Evolutionary conservation across 2,329 filamentous ascomycete species (phyloP).

Genomic region (Aspergillus awamori): DNA sequence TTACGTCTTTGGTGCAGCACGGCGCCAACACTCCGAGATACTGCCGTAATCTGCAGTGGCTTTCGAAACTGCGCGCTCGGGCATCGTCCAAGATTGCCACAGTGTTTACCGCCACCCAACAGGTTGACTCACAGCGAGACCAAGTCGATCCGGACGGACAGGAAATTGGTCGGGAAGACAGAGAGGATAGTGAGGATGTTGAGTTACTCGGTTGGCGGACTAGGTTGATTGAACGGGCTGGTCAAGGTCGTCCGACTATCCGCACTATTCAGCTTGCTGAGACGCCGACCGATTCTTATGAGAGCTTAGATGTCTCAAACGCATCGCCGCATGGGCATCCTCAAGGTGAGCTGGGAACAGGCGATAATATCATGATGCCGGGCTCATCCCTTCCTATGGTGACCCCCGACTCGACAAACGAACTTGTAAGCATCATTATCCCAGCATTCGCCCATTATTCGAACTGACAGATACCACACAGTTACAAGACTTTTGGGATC

Average conservation of each 20-base stretch:
- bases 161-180: neutral
- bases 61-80: neutral
- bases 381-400: neutral
- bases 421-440: neutral
- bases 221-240: conserved; percentile 1
- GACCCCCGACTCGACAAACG: conserved; percentile 4
- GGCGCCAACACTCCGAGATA: conserved; percentile 4
- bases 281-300: neutral
- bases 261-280: conserved; percentile 3
- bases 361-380: neutral
- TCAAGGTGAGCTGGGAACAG: too few relatives aligned
- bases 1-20: conserved; percentile 1
- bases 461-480: neutral
- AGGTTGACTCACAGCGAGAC: neutral
- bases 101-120: neutral
- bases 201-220: conserved; percentile 7
- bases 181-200: conserved; percentile 6
- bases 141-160: neutral
- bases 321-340: neutral
- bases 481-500: conserved; percentile 10
- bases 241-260: neutral
- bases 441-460: neutral
- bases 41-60: conserved; percentile 5
- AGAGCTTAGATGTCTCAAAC: neutral
- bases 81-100: conserved; percentile 1